Conservation (phyloP, 352 stramenopile species). For the Phytophthora quininea region DNA sequence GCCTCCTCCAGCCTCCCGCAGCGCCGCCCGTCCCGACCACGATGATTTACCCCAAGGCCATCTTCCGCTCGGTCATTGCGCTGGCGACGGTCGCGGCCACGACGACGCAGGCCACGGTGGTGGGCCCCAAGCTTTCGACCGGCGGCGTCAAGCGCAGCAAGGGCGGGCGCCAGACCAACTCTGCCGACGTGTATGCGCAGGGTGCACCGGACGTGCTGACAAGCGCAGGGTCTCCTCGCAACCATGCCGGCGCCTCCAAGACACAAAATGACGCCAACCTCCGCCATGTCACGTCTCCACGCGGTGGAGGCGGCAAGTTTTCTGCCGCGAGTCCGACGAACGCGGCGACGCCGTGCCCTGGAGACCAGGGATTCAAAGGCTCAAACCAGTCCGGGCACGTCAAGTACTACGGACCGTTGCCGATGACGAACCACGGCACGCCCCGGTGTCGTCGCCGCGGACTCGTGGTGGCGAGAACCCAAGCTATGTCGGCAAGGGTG, state of each 20-base stretch:
- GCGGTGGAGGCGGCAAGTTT: slow-evolving; percentile 38
- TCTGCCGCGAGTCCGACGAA: slow-evolving; percentile 42
- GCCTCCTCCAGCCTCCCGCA: slow-evolving; percentile 21
- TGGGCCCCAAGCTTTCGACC: slow-evolving; percentile 27
- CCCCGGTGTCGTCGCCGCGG: slow-evolving; percentile 3
- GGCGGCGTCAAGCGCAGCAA: slow-evolving; percentile 29
- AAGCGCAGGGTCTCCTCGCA: slow-evolving; percentile 44
- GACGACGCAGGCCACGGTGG: slow-evolving; percentile 35
- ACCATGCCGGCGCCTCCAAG: slow-evolving; percentile 45
- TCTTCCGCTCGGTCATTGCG: slow-evolving; percentile 64
- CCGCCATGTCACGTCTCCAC: slow-evolving; percentile 48
- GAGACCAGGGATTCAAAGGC: not conserved
- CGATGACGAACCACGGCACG: slow-evolving; percentile 6
- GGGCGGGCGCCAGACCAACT: slow-evolving; percentile 30
- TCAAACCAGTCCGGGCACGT: slow-evolving; percentile 6
- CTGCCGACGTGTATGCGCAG: slow-evolving; percentile 35
- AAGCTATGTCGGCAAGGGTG: not conserved
- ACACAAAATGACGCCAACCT: slow-evolving; percentile 26
- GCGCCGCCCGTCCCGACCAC: slow-evolving; percentile 19
- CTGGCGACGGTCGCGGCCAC: slow-evolving; percentile 48
- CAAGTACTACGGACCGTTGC: not conserved
- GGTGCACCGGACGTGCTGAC: slow-evolving; percentile 2
- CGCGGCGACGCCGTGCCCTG: slow-evolving; percentile 7
- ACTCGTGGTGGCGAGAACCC: not conserved
- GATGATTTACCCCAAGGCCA: slow-evolving; percentile 69